Conservation (phyloP, 495 filamentous ascomycete genomes). For the Trichoderma reesei region DNA sequence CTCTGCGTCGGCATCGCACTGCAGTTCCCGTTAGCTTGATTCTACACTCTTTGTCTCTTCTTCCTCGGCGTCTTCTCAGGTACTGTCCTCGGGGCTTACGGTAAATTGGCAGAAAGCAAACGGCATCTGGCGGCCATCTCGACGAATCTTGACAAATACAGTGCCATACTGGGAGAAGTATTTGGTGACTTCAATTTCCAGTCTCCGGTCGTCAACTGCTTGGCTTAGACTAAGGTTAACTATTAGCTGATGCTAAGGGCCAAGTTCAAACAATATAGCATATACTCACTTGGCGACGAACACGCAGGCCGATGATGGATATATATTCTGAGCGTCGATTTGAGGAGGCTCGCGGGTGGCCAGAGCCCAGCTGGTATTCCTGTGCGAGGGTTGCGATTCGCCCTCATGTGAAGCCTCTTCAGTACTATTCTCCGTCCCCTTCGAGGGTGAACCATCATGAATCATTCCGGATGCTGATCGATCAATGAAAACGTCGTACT, state of each 20-base stretch:
- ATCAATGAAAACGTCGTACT: neutral
- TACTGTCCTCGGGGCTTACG: constrained; percentile 39
- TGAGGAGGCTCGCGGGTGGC: neutral
- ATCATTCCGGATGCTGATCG: neutral
- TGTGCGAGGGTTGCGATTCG: neutral
- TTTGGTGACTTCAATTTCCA: constrained; percentile 43
- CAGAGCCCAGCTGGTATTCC: constrained; percentile 18
- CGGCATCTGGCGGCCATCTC: constrained; percentile 47
- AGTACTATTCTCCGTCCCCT: neutral
- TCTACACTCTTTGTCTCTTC: neutral
- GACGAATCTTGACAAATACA: constrained; percentile 54
- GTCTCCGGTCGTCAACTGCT: constrained; percentile 34
- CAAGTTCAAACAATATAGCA: neutral
- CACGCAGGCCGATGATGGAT: constrained; percentile 45
- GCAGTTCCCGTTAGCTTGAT: constrained; percentile 17
- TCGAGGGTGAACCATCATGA: neutral
- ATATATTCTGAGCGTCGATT: constrained; percentile 48
- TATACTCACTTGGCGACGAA: constrained; percentile 56
- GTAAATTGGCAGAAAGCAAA: constrained; percentile 56
- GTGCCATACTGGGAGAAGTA: constrained; percentile 43
- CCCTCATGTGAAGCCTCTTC: neutral
- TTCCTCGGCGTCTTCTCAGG: too few species aligned
- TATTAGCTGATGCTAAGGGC: neutral
- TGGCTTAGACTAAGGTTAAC: constrained; percentile 27
- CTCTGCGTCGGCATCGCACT: constrained; percentile 36